Percentiles rank a stretch among this genome's conserved stretches.
phyloP scores from a whole-genome alignment of 2,329 filamentous ascomycete genomes.

The Rutstroemia sp. region DNA sequence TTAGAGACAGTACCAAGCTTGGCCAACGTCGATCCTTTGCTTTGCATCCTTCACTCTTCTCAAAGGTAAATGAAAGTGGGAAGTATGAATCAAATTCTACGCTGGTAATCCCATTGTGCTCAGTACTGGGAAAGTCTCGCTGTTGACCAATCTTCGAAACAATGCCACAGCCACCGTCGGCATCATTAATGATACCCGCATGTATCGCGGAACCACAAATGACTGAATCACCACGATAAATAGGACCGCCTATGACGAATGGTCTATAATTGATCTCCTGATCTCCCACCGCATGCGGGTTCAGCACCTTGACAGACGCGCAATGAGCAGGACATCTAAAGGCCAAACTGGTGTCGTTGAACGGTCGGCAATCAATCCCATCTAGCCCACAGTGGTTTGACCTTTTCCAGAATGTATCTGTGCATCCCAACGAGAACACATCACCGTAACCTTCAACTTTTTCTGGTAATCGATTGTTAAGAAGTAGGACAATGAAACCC shows the following conservation, averaged over 20 bases:
- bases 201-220: constrained; percentile 82
- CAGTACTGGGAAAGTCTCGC: constrained; percentile 53
- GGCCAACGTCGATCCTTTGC: constrained; percentile 79
- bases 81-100: constrained; percentile 81
- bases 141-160: constrained; percentile 65
- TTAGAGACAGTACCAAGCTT: constrained; percentile 70
- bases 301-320: constrained; percentile 54
- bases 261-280: constrained; percentile 56
- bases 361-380: constrained; percentile 68
- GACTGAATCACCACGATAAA: constrained; percentile 88
- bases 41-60: constrained; percentile 55
- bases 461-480: constrained; percentile 59
- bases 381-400: constrained; percentile 69
- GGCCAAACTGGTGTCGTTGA: constrained; percentile 59
- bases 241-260: constrained; percentile 61
- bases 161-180: constrained; percentile 73
- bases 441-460: constrained; percentile 28
- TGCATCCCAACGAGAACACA: constrained; percentile 46
- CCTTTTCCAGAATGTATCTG: constrained; percentile 60
- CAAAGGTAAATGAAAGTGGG: constrained; percentile 79
- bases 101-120: constrained; percentile 66
- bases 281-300: constrained; percentile 68
- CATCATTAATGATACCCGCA: constrained; percentile 66
- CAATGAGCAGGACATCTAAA: constrained; percentile 74
- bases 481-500: constrained; percentile 55